phyloP scores from a whole-genome alignment of 1,284 basidiomycete genomes.

The Ustanciosporium gigantosporum region DNA sequence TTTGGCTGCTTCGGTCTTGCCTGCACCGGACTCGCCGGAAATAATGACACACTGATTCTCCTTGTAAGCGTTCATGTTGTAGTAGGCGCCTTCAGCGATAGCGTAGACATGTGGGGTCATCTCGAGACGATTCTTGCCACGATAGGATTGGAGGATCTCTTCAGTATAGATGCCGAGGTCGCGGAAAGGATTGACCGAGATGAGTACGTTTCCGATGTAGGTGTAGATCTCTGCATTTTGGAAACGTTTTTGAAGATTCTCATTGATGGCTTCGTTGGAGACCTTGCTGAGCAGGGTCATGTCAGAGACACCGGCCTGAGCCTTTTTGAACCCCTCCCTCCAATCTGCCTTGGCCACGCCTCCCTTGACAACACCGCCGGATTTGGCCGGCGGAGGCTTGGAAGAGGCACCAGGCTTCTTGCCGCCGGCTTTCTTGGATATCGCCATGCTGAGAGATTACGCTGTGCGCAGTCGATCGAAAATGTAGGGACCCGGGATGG shows the following conservation, averaged over 20 bases:
- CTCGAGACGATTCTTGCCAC: slow-evolving; percentile 96
- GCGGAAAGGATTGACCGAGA: slow-evolving; percentile 97
- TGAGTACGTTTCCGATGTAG: slow-evolving; percentile 94
- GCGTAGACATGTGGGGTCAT: slow-evolving; percentile 97
- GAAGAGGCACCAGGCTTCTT: slow-evolving; percentile 44
- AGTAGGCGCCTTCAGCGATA: slow-evolving; percentile 95
- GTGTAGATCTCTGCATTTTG: slow-evolving; percentile 96
- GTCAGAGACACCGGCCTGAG: slow-evolving; percentile 85
- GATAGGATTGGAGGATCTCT: slow-evolving; percentile 81
- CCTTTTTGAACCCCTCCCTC: slow-evolving; percentile 60
- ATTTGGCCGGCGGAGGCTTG: slow-evolving; percentile 42
- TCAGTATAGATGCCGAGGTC: slow-evolving; percentile 89
- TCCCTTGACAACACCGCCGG: slow-evolving; percentile 35
- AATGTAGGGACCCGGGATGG: too few species aligned
- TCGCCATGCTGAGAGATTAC: slow-evolving; percentile 58
- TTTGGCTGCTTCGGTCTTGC: slow-evolving; percentile 59
- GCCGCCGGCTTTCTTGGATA: slow-evolving; percentile 58
- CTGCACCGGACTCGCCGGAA: slow-evolving; percentile 80
- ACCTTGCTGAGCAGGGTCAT: slow-evolving; percentile 98
- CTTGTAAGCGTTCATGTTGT: slow-evolving; percentile 98
- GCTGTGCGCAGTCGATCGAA: neutral
- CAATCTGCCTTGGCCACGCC: slow-evolving; percentile 61
- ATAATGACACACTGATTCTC: slow-evolving; percentile 99
- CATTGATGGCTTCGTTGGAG: slow-evolving; percentile 96
- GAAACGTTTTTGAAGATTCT: slow-evolving; percentile 95